Conservation (phyloP, 352 stramenopile species). For the Phytopythium helicoides region DNA sequence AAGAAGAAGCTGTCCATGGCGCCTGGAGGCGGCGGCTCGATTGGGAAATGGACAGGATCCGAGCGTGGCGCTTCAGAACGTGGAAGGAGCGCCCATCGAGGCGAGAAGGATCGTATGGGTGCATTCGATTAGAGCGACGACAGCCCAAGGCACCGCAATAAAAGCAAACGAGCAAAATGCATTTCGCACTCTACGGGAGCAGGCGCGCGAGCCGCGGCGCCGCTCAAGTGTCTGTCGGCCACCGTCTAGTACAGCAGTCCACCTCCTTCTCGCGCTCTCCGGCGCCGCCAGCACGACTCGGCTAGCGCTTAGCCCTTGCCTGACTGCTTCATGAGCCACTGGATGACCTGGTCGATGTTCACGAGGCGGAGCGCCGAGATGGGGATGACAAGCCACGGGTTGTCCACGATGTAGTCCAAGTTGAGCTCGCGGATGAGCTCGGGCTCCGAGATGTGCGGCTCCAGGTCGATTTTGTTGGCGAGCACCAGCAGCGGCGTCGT, state of each 20-base stretch:
- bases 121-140: not conserved
- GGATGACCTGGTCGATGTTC: constrained; percentile 97
- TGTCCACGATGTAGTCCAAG: constrained; percentile 98
- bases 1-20: constrained; percentile 82
- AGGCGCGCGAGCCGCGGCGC: not conserved
- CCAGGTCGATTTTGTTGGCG: constrained; percentile 99
- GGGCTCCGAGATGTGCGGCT: constrained; percentile 90
- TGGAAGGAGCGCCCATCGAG: no score
- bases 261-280: constrained; percentile 4
- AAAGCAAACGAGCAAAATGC: constrained; percentile 1
- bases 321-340: constrained; percentile 96
- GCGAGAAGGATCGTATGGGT: no score
- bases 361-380: constrained; percentile 96
- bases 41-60: not conserved
- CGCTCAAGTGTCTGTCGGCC: not conserved
- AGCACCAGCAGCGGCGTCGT: constrained; percentile 95
- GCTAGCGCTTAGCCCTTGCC: constrained; percentile 69
- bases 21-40: not conserved
- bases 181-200: constrained; percentile 4
- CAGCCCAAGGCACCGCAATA: not conserved
- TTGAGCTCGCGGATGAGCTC: constrained; percentile 94
- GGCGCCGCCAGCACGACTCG: constrained; percentile 3
- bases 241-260: not conserved
- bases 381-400: constrained; percentile 98
- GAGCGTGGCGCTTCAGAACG: not conserved